Evolutionary conservation across 1,284 basidiomycete genomes (phyloP), one percentile per base, ranked within the genome.

Genomic region (Puccinia novopanici): DNA sequence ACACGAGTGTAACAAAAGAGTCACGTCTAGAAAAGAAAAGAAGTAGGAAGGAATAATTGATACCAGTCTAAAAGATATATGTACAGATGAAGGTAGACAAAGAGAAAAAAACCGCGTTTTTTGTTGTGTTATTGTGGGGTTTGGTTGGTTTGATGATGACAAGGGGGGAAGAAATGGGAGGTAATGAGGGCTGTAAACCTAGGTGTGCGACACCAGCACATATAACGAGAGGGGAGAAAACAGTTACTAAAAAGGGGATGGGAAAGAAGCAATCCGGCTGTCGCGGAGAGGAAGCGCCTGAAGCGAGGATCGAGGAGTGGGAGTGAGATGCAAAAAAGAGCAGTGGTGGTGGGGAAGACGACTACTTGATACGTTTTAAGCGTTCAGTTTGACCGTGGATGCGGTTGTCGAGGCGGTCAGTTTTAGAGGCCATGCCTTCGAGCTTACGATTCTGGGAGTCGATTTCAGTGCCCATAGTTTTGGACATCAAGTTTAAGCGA

Each of bases 401-500:
- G 30, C 65, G 59, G 30, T 48, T 68, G 50, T 92, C 91, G 71
- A 93, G 86, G 68, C 85, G 87, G 77, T 89, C 89, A 13, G 91
- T 89, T 88, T 94, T 94, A 82, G 89, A 88, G 78, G 89, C 88
- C 81, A 94, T 90, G 63, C 88, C 88, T 68, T 90, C 89, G 73
- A 95, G 90, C 80, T 92, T 89, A 2, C 84, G 83, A 86, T 92
- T 94, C 88, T 94, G 93, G 40, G 87, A 87, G 83, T 93, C 91
- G 71, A 94, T 88, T 84, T 94, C 93, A 82, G 63, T 88, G 48
- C 92, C 91, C 91, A 94, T 94, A 10, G 93, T 91, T 82, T 89
- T 89, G 2, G 93, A 93, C 34, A 98, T 87, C 37, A 91, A 90
- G 87, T 95, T 96, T 83, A 99, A 89, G 76, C 92, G 88, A 86